These are phyloP conservation scores for Scheffersomyces stambukii DNA, from an alignment of 1,139 yeast species.

Conservation along the genomic window DNA sequence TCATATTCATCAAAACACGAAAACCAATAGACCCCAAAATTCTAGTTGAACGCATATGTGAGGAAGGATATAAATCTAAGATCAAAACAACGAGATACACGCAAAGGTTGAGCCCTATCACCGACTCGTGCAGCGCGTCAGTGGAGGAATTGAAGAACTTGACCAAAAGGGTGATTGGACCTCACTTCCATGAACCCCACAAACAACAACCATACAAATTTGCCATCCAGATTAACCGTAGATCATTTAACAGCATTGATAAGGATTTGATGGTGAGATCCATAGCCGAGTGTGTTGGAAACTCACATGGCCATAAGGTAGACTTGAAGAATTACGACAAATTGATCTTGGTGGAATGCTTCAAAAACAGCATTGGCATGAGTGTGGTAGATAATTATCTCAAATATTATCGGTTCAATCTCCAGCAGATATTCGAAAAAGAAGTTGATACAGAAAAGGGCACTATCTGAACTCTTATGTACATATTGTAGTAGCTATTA, in stretches of 20 bases:
- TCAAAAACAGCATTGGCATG: slow-evolving; percentile 78
- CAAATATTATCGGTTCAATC: slow-evolving; percentile 49
- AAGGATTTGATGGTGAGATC: slow-evolving; percentile 66
- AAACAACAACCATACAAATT: slow-evolving; percentile 54
- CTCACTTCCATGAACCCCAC: slow-evolving; percentile 59
- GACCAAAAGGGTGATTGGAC: slow-evolving; percentile 53
- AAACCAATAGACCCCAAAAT: slow-evolving; percentile 75
- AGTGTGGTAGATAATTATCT: slow-evolving; percentile 70
- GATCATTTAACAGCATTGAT: slow-evolving; percentile 73
- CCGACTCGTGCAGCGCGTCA: slow-evolving; percentile 69
- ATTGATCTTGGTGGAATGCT: slow-evolving; percentile 80
- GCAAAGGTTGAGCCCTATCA: slow-evolving; percentile 78
- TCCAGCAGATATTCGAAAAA: slow-evolving; percentile 61
- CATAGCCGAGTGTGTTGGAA: slow-evolving; percentile 71
- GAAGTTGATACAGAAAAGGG: slow-evolving; percentile 10
- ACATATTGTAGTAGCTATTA: slow-evolving; percentile 1
- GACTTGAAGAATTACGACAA: slow-evolving; percentile 79
- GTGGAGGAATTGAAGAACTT: slow-evolving; percentile 35
- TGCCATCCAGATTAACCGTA: slow-evolving; percentile 75
- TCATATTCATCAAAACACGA: slow-evolving; percentile 75
- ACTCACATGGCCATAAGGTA: slow-evolving; percentile 68
- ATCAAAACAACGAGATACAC: slow-evolving; percentile 64
- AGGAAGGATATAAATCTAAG: slow-evolving; percentile 49
- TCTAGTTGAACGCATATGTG: slow-evolving; percentile 60
- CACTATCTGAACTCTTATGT: background rate